Evolutionary conservation across 805 yeast genomes (phyloP).

Genomic region (Wickerhamomyces chambardii): DNA sequence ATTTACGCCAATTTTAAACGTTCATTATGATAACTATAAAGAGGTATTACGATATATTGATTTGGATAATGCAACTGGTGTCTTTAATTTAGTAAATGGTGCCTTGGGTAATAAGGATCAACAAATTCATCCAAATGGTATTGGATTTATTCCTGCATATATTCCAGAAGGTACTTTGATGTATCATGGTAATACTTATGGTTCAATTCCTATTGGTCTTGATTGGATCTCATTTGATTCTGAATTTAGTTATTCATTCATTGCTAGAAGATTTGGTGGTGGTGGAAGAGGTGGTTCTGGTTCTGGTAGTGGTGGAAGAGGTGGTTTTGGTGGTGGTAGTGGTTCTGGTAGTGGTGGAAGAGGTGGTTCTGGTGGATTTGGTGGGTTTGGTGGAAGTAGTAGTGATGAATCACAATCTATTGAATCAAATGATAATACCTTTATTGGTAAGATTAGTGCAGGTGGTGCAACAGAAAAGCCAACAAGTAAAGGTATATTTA

Average conservation of each 20-base stretch:
- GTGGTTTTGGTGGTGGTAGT: neutral
- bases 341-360: neutral
- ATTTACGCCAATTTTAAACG: too few species aligned
- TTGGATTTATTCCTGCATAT: slow-evolving; percentile 49
- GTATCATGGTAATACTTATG: slow-evolving; percentile 41
- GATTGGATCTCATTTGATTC: slow-evolving; percentile 64
- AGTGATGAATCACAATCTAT: too few species aligned
- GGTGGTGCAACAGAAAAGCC: neutral
- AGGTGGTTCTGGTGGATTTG: slow-evolving; percentile 17
- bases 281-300: slow-evolving; percentile 3
- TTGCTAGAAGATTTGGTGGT: slow-evolving; percentile 10
- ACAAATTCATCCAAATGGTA: slow-evolving; percentile 46
- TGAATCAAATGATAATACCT: neutral
- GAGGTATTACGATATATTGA: slow-evolving; percentile 23
- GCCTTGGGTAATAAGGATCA: slow-evolving; percentile 43
- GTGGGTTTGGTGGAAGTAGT: neutral
- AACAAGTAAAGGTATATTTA: slow-evolving; percentile 7
- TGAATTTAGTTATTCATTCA: slow-evolving; percentile 49
- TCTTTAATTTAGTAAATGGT: slow-evolving; percentile 45
- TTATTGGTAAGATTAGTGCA: neutral
- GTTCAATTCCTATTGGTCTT: slow-evolving; percentile 31
- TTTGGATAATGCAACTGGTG: slow-evolving; percentile 39
- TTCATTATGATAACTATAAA: slow-evolving; percentile 11
- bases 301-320: neutral
- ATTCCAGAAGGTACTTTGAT: slow-evolving; percentile 50